Percentiles rank a stretch among this genome's conserved stretches.
phyloP scores from a whole-genome alignment of 345 rosid species.

The Excoecaria cochinchinensis region DNA sequence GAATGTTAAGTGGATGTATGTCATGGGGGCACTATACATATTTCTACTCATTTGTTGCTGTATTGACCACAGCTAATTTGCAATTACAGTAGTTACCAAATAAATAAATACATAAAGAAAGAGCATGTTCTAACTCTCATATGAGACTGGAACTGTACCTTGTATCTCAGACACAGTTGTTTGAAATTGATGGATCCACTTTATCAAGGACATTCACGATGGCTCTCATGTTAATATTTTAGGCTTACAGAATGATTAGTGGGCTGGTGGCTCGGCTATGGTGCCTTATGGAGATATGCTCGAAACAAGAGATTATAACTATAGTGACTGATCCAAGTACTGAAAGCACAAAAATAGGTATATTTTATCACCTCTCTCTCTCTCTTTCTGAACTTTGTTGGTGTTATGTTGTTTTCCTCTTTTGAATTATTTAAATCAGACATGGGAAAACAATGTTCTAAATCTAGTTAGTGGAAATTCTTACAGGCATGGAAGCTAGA shows the following conservation, averaged over 20 bases:
- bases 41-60: not conserved
- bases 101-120: not conserved
- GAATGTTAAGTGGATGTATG: not conserved
- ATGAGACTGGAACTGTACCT: not conserved
- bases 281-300: slow-evolving; percentile 79
- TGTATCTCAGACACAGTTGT: not conserved
- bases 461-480: not conserved
- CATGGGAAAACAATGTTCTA: not conserved
- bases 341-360: slow-evolving; percentile 81
- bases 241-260: slow-evolving; percentile 71
- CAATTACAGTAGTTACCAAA: not conserved
- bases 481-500: slow-evolving; percentile 78
- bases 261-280: slow-evolving; percentile 81
- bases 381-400: not conserved
- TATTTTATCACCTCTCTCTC: not conserved
- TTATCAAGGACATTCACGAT: not conserved
- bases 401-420: not conserved
- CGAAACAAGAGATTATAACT: slow-evolving; percentile 69
- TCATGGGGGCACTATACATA: not conserved
- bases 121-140: not conserved
- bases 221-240: slow-evolving; percentile 30
- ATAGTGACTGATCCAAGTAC: slow-evolving; percentile 56
- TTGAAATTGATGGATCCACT: slow-evolving; percentile 6
- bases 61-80: not conserved
- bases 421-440: not conserved